A percentile compares a stretch with the other conserved stretches of the same genome.
Evolutionary conservation across 371 early-diverging fungal species (phyloP).

Genomic region (Rhizopus delemar): DNA sequence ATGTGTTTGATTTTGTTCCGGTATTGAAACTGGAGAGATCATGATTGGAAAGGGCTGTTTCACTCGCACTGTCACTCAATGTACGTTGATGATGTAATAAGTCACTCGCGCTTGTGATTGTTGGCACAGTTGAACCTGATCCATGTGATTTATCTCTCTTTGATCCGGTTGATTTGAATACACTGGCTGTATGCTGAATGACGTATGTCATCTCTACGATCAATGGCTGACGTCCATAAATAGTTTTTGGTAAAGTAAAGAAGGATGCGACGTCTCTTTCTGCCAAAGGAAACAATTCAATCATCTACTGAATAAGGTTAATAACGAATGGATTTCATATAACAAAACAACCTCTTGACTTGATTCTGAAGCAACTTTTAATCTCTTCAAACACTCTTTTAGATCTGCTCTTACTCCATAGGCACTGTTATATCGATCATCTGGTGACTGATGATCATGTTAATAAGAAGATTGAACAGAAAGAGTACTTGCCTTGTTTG

Average conservation of each 20-base stretch:
- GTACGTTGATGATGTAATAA: constrained; percentile 8
- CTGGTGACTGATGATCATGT: constrained; percentile 48
- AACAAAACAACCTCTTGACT: constrained; percentile 27
- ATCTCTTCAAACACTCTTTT: constrained; percentile 44
- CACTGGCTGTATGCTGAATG: constrained; percentile 38
- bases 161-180: constrained; percentile 25
- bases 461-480: constrained; percentile 2
- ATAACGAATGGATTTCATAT: not conserved
- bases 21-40: not conserved
- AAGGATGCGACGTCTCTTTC: constrained; percentile 48
- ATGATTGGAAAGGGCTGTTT: constrained; percentile 10
- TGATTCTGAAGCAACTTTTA: constrained; percentile 30
- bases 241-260: constrained; percentile 43
- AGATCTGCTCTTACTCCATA: constrained; percentile 58
- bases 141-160: constrained; percentile 18
- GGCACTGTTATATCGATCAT: constrained; percentile 58
- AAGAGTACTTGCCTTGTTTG: constrained; percentile 45
- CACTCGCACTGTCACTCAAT: constrained; percentile 24
- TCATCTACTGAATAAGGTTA: constrained; percentile 17
- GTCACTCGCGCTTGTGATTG: constrained; percentile 20
- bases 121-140: constrained; percentile 19
- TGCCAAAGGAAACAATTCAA: constrained; percentile 40
- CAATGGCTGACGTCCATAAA: constrained; percentile 44
- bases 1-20: constrained; percentile 29
- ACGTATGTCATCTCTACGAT: constrained; percentile 42